Conservation (phyloP, 2,329 filamentous ascomycete species). For the Aspergillus caelatus region DNA sequence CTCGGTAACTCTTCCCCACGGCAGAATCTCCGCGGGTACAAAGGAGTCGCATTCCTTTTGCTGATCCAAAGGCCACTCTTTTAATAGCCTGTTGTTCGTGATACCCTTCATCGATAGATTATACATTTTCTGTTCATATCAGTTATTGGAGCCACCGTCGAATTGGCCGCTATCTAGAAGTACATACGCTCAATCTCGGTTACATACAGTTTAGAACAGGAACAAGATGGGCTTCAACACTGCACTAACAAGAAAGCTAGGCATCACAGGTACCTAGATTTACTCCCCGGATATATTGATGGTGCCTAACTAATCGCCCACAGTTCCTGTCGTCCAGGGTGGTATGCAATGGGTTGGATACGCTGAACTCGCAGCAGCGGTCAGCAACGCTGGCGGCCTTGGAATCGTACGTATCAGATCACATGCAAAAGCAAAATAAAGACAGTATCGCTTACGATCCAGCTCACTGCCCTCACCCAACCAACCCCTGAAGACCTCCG, state of each 20-base stretch:
- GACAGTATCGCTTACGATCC: constrained; percentile 5
- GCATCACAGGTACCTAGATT: constrained; percentile 46
- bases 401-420: constrained; percentile 48
- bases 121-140: not conserved
- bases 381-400: constrained; percentile 56
- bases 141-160: not conserved
- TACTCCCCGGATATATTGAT: not conserved
- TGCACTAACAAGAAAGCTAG: constrained; percentile 63
- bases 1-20: constrained; percentile 39
- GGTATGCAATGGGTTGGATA: constrained; percentile 61
- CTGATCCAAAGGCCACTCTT: not conserved
- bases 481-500: constrained; percentile 88
- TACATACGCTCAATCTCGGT: constrained; percentile 1
- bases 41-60: constrained; percentile 20
- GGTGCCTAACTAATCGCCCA: not conserved
- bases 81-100: not conserved
- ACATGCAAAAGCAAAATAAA: not conserved
- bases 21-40: constrained; percentile 21
- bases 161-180: not conserved
- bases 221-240: constrained; percentile 65
- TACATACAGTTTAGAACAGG: constrained; percentile 9
- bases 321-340: constrained; percentile 54
- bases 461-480: constrained; percentile 73
- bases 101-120: constrained; percentile 6
- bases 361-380: constrained; percentile 56